Evolutionary conservation across 2,329 filamentous ascomycete genomes (phyloP), one percentile per base, ranked within the genome.

Genomic region (Lasiodiplodia hormozganensis): DNA sequence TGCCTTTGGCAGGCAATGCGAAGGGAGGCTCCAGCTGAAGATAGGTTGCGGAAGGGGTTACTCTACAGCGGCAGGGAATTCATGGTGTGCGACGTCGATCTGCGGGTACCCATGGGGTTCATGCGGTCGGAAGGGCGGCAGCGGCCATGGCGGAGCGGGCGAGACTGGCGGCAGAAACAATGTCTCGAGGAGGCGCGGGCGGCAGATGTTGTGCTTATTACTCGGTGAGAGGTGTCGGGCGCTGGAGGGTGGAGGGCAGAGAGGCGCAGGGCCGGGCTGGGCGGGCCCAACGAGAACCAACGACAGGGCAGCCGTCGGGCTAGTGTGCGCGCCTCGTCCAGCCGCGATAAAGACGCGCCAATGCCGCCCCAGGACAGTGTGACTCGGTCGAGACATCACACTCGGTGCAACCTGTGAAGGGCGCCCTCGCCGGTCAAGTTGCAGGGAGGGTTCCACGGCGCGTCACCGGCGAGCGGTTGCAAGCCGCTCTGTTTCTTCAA

Each of bases 21-120:
- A 54, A 54, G 65, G 65, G 65, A 49, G 56, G 40, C 53, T 60
- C 54, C 65, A 60, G 65, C 65, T 67, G 65, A 43, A 52, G 60
- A 52, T 62, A 31, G 65, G 40, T 51, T 58, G 54, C 65, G 38
- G 51, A 67, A 58, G 43, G 65, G 65, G 65, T 43, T 21, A 52
- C 14, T 64, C 60, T 52, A 52, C 43, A 53, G 62, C 43, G 62
- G 49, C 62, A 40, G 62, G 51, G 49, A 43, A 54, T 54, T 65
- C 51, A 56, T 65, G 62, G 62, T 65, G 62, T 65, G 62, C 38
- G 40, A 65, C 62, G 62, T 16, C 4, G 52, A 43, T 56, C 49
- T 56, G 62, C 62, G 51, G 49, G 62, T 23, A 31, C n/a, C 62
- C 62, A 65, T 36, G 62, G 51, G 62, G 36, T 56, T 65, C 49